phyloP scores from a whole-genome alignment of 164 flowering plant species.

The Sextonia rubra region DNA sequence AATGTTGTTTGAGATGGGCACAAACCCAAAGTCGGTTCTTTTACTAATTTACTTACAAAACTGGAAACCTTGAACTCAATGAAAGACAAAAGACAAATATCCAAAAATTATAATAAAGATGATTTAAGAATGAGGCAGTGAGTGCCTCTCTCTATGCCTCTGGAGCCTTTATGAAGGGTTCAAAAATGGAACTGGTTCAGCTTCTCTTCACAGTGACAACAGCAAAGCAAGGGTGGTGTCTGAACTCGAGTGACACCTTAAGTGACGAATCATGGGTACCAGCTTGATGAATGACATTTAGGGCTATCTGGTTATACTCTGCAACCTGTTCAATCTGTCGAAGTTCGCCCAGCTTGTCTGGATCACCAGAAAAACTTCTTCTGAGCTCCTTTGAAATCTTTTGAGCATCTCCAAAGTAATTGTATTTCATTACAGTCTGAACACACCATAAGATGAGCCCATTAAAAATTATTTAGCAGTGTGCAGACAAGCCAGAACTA shows the following conservation, averaged over 20 bases:
- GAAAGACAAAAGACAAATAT: too few species aligned
- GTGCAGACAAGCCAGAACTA: background rate
- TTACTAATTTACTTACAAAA: background rate
- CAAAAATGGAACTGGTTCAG: conserved; percentile 23
- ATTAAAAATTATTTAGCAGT: background rate
- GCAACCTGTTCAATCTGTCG: conserved; percentile 81
- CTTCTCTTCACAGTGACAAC: conserved; percentile 80
- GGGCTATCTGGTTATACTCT: conserved; percentile 78
- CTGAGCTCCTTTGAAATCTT: conserved; percentile 77
- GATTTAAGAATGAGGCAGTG: background rate
- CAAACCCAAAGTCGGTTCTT: too few species aligned
- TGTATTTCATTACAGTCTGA: conserved; percentile 60
- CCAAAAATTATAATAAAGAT: too few species aligned
- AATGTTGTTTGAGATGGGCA: background rate
- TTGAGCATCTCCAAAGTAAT: conserved; percentile 81
- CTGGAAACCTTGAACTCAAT: background rate
- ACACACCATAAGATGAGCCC: too few species aligned
- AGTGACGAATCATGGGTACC: conserved; percentile 69
- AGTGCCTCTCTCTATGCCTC: background rate
- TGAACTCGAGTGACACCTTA: conserved; percentile 76
- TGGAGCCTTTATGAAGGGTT: background rate
- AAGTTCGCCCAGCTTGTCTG: conserved; percentile 70
- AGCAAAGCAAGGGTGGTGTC: conserved; percentile 78
- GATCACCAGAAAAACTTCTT: conserved; percentile 60
- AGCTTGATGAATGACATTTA: conserved; percentile 58